phyloP scores from a whole-genome alignment of 2,329 filamentous ascomycete genomes.

The Ascochyta koolunga region DNA sequence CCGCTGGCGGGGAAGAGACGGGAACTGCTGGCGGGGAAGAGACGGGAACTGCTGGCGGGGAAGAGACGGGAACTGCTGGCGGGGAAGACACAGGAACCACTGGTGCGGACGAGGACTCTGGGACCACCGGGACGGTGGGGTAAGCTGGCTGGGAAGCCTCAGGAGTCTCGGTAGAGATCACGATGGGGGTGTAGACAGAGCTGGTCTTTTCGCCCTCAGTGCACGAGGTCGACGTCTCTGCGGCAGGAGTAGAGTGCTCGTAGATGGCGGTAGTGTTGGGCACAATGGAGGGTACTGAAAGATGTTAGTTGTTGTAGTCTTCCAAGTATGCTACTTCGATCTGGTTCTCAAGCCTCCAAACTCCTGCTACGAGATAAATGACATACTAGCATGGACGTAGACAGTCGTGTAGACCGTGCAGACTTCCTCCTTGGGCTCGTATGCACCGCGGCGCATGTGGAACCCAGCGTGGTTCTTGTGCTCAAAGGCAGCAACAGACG shows the following conservation, averaged over 20 bases:
- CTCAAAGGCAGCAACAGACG: constrained; percentile 62
- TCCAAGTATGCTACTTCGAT: neutral
- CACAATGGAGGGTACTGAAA: constrained; percentile 29
- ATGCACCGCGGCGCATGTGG: constrained; percentile 59
- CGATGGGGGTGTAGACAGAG: constrained; percentile 51
- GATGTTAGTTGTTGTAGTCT: constrained; percentile 16
- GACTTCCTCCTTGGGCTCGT: constrained; percentile 59
- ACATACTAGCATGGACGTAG: constrained; percentile 56
- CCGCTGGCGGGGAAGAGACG: constrained; percentile 1
- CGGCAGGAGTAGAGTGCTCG: constrained; percentile 45
- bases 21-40: constrained; percentile 20
- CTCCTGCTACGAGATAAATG: neutral
- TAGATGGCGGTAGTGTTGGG: constrained; percentile 34
- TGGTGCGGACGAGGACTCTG: constrained; percentile 9
- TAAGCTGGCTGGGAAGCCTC: constrained; percentile 16
- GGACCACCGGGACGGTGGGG: constrained; percentile 8
- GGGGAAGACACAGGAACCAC: too few species aligned
- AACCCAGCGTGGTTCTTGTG: constrained; percentile 70
- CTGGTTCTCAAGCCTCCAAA: neutral
- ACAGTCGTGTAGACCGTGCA: constrained; percentile 75
- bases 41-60: constrained; percentile 15
- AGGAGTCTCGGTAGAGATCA: constrained; percentile 20
- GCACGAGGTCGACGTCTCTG: constrained; percentile 79
- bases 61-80: neutral
- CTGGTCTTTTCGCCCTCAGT: constrained; percentile 71